Evolutionary conservation across 1,284 basidiomycete species (phyloP), one percentile per base, ranked within the genome.

Genomic region (Anthracocystis setariae): DNA sequence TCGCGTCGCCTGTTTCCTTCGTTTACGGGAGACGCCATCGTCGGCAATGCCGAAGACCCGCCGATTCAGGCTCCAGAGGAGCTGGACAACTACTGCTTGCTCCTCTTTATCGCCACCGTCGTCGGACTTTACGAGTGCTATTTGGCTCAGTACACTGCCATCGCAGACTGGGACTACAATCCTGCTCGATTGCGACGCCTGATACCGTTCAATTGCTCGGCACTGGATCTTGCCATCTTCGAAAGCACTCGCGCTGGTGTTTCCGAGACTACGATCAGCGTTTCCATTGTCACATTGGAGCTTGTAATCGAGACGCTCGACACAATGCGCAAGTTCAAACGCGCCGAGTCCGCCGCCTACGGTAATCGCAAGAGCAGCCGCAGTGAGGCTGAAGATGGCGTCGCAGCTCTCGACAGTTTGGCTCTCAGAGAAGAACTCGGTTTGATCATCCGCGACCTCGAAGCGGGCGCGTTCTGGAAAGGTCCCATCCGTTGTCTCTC

Each of bases 131-230:
- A 61, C 54, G 62, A 66, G 33, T 61, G 60, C 54, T 71, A 57
- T 23, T 35, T 71, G 23, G 51, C 68, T 21, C 62, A 65, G 49
- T 71, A 61, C 39, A 60, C 57, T 7, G 68, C 68, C 3, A 27
- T 71, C 13, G 61, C 68, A 29, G 68, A 71, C 42, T 71, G 68
- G 68, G 68, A 71, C 47, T 71, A 71, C 55, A 71, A 71, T 17
- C 68, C 68, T 8, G 46, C 62, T 8, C 52, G 68, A 1, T 42
- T 71, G 27, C 50, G 58, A 23, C 47, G 68, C 21, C 54, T 71
- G 5, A 23, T 58, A 21, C 68, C 68, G 5, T 62, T 50, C 58
- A 62, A 71, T 33, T 71, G 68, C 57, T 50, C 38, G 43, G 23
- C 61, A 24, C 23, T 49, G 21, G 68, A 71, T 43, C 54, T 62